phyloP scores from a whole-genome alignment of 768 basidiomycete genomes.

The Boletus edulis region DNA sequence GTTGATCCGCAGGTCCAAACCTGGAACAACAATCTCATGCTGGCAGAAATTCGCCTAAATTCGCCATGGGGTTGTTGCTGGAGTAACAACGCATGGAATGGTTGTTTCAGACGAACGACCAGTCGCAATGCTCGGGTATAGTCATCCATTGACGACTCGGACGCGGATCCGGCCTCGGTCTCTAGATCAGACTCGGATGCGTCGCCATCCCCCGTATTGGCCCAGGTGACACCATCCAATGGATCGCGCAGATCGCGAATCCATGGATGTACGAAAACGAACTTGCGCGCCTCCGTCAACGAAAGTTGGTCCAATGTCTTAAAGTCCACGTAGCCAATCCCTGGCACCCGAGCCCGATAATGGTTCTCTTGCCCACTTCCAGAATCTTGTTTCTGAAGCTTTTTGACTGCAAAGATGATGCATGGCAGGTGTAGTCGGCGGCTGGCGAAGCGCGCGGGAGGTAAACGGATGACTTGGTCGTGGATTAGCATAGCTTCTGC shows the following conservation, averaged over 20 bases:
- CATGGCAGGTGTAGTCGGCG: not conserved
- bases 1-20: too few species aligned
- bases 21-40: too few species aligned
- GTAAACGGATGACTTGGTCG: not conserved
- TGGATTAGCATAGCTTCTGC: not conserved
- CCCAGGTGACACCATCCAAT: too few species aligned
- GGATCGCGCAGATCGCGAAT: not conserved
- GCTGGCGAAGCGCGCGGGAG: not conserved
- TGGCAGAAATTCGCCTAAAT: too few species aligned
- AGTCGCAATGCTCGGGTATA: too few species aligned
- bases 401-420: not conserved
- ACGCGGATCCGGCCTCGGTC: too few species aligned
- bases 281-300: not conserved
- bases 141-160: too few species aligned
- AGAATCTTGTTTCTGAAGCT: not conserved
- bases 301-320: not conserved
- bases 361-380: not conserved
- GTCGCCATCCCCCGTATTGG: too few species aligned
- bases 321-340: not conserved
- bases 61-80: too few species aligned
- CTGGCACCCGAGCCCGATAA: not conserved
- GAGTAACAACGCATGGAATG: too few species aligned
- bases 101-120: too few species aligned
- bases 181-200: too few species aligned
- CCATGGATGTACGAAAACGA: not conserved